These are phyloP conservation scores for Stachybotrys chartarum DNA, from an alignment of 2,329 filamentous ascomycete species.

Conservation along the genomic window DNA sequence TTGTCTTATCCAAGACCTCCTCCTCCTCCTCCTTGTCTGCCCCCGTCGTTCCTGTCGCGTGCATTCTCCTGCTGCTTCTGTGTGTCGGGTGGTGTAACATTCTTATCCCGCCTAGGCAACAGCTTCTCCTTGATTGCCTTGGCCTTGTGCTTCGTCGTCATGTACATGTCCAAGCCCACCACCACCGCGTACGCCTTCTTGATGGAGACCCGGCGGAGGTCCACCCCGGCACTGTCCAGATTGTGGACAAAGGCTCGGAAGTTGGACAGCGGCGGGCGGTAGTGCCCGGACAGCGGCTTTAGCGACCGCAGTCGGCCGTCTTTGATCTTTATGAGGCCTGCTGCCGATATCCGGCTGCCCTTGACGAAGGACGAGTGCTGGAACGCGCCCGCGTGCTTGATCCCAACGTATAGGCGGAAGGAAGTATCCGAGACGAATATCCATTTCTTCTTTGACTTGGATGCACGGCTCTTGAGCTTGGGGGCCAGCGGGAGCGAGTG, in stretches of 20 bases:
- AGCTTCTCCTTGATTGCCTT: conserved; percentile 47
- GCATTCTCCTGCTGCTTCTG: conserved; percentile 49
- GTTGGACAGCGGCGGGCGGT: conserved; percentile 74
- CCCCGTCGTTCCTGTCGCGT: conserved; percentile 54
- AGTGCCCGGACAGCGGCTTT: conserved; percentile 70
- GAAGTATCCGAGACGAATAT: conserved; percentile 86
- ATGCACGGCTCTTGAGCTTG: conserved; percentile 68
- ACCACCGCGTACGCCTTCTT: conserved; percentile 77
- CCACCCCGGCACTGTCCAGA: conserved; percentile 65
- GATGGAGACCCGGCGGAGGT: conserved; percentile 72
- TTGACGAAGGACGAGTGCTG: conserved; percentile 88
- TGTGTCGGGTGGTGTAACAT: conserved; percentile 54
- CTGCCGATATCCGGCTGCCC: conserved; percentile 72
- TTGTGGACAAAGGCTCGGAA: conserved; percentile 75
- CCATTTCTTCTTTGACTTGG: conserved; percentile 77
- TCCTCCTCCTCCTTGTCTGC: conserved; percentile 37
- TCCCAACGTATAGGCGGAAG: conserved; percentile 80
- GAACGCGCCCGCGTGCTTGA: conserved; percentile 82
- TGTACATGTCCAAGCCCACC: conserved; percentile 74
- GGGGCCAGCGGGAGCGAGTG: conserved; percentile 31
- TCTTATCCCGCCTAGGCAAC: conserved; percentile 47
- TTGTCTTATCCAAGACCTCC: conserved; percentile 31
- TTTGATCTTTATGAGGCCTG: conserved; percentile 79
- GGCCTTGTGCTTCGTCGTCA: conserved; percentile 59
- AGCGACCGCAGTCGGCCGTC: conserved; percentile 69